Base-by-base conservation (phyloP, 345 rosid species). In the Odontarrhena argentea region DNA sequence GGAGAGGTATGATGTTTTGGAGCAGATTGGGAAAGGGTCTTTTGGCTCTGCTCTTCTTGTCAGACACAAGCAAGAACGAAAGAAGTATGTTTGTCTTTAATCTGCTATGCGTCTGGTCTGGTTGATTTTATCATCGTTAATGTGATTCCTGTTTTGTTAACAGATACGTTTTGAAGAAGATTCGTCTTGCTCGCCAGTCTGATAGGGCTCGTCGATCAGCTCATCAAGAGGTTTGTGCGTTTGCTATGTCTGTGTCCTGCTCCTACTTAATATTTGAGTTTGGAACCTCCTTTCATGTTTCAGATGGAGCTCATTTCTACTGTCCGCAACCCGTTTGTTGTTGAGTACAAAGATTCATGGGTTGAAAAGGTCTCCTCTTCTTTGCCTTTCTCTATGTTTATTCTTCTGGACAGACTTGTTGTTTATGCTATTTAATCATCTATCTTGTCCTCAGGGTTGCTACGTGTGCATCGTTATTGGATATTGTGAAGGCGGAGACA, bases 1-100 rank as follows among this genome's bases (percentile, higher is more conserved):
- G 99, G 99, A 94, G 77, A 86, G 90, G 60, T 94, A 94, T 53
- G 97, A 94, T 74, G 80, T 91, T 57, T 76, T 94, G 15, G 95
- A 88, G 82, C 96, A 88, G 81, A 87, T 94, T 47, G 97, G 99
- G 36, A 94, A 88, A 80, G 96, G 99, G 5, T 94, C 96, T 35
- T 91, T 94, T 68, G 97, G 97, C 67, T 88, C 99, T 59, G 99
- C 99, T 69, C 92, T 88, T 82, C 97, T 94, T 42, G 97, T 94
- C 55, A 82, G 88, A 82, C 99, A 94, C 80, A 94, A 83, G 76
- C 97, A 86, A 77, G 99, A 94, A 78, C 85, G 76, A 65, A 91
- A 88, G 63, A 94, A 87, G 99, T 73, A 52, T 28, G 1, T 9
- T 2, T 35, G 0, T 24, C 1, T 37, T 28, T 60, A 26, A 10